phyloP scores from a whole-genome alignment of 2,329 filamentous ascomycete genomes.

The Albifimbria verrucaria region DNA sequence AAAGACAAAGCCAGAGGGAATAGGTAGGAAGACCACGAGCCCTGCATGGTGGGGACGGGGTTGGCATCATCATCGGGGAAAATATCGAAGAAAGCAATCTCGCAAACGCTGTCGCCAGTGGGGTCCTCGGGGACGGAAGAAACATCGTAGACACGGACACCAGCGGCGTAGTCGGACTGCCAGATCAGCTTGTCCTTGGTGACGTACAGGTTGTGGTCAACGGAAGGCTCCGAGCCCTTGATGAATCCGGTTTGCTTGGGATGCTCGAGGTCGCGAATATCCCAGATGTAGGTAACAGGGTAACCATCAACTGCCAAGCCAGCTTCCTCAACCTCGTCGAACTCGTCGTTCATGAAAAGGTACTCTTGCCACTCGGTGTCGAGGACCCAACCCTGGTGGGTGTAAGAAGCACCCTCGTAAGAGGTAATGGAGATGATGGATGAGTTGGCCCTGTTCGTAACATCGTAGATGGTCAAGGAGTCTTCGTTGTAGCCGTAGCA shows the following conservation, averaged over 20 bases:
- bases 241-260: slow-evolving; percentile 37
- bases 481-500: slow-evolving; percentile 4
- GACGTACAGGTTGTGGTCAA: slow-evolving; percentile 47
- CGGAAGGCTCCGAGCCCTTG: slow-evolving; percentile 32
- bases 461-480: slow-evolving; percentile 18
- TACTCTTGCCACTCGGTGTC: slow-evolving; percentile 36
- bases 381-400: slow-evolving; percentile 52
- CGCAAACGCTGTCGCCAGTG: slow-evolving; percentile 34
- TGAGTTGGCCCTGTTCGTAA: slow-evolving; percentile 43
- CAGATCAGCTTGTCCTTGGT: slow-evolving; percentile 33
- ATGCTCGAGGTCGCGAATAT: slow-evolving; percentile 35
- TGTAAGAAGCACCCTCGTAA: slow-evolving; percentile 51
- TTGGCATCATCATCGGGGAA: slow-evolving; percentile 41
- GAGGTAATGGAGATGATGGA: slow-evolving; percentile 47
- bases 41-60: background rate
- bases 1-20: slow-evolving; percentile 4
- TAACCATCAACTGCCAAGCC: slow-evolving; percentile 8
- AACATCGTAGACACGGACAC: slow-evolving; percentile 35
- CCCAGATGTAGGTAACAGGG: slow-evolving; percentile 42
- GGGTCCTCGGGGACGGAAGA: slow-evolving; percentile 29
- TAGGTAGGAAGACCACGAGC: slow-evolving; percentile 1
- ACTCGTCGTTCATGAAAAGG: slow-evolving; percentile 47
- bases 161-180: slow-evolving; percentile 45
- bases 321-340: slow-evolving; percentile 41
- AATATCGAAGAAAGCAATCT: slow-evolving; percentile 44